Evolutionary conservation across 306 rosid species (phyloP).

Genomic region (Acacia melanoxylon): DNA sequence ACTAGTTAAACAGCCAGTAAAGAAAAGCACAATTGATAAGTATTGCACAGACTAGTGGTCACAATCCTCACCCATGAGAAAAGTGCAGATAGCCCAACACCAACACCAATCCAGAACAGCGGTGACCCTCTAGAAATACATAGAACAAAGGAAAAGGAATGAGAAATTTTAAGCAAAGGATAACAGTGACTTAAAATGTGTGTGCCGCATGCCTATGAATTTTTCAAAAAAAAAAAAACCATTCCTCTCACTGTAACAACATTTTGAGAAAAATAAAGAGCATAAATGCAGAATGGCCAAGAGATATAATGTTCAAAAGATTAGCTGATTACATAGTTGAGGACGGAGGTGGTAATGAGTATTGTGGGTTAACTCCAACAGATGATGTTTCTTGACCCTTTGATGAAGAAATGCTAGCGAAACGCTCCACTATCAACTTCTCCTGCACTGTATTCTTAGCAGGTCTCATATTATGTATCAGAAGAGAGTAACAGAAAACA

Average conservation of each 20-base stretch:
- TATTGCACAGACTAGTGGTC: slow-evolving; percentile 15
- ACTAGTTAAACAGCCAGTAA: slow-evolving; percentile 39
- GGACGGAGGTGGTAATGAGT: slow-evolving; percentile 64
- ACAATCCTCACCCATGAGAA: slow-evolving; percentile 81
- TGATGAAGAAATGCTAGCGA: slow-evolving; percentile 83
- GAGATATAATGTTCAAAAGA: slow-evolving; percentile 6
- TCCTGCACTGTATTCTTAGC: slow-evolving; percentile 44
- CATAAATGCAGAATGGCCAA: slow-evolving; percentile 9
- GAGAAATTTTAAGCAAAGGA: neutral
- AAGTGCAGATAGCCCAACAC: slow-evolving; percentile 91
- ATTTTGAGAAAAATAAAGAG: neutral
- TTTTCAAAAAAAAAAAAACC: neutral
- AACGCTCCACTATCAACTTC: slow-evolving; percentile 44
- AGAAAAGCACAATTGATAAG: slow-evolving; percentile 10
- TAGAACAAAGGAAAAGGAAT: slow-evolving; percentile 30
- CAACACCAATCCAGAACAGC: slow-evolving; percentile 93
- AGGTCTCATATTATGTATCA: slow-evolving; percentile 21
- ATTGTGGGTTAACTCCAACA: slow-evolving; percentile 72
- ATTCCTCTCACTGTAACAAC: neutral
- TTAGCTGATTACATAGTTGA: slow-evolving; percentile 59
- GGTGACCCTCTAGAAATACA: slow-evolving; percentile 78
- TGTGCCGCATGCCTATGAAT: neutral
- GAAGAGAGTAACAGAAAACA: slow-evolving; percentile 1
- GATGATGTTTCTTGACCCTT: slow-evolving; percentile 63
- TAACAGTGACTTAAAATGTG: neutral